Base-by-base conservation (phyloP, 169 alveolate genomes). In the Plasmodium malariae region DNA sequence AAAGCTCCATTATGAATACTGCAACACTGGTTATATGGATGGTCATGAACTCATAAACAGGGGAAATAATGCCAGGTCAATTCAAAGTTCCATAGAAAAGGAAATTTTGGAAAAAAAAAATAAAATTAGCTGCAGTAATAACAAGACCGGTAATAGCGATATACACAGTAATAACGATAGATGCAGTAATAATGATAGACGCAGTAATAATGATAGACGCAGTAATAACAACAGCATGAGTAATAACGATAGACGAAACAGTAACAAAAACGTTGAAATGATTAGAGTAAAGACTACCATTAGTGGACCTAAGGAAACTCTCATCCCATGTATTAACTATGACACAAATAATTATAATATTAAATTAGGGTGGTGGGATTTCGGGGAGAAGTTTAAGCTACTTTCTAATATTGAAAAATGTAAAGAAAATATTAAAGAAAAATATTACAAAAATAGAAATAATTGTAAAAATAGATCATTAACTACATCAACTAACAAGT, bases 301-400 rank as follows among this genome's bases (percentile, higher is more conserved):
- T 3, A 68, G 51, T 65, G 43, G 72, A 24, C 74, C 67, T 30
- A 49, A 48, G 24, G 67, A 32, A 54, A 68, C 24, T 14, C 65
- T 57, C 2, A 54, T 83, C 11, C 91, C 91, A 2, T 83, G 86
- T 63, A 65, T 83, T 51, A 67, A 60, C 32, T 83, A 83, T 59
- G 54, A 69, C 12, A 83, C 72, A 12, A 19, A 83, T 32, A 67
- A 43, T 40, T 83, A 83, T 60, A 1, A 60, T 37, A n/a, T 68
- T 45, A 65, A 68, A 54, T 40, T 83, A 59, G 91, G 91, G 37
- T 83, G 91, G 86, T 67, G 85, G 83, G 34, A 68, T 34, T 65
- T 54, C 17, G 86, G 85, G 59, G 49, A 83, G 49, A 14, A 36
- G 28, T 83, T 45, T 26, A 65, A 83, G 43, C 14, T 83, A 24